These are phyloP conservation scores for Marasmius fiardii DNA, from an alignment of 1,284 basidiomycete species.

Conservation along the genomic window DNA sequence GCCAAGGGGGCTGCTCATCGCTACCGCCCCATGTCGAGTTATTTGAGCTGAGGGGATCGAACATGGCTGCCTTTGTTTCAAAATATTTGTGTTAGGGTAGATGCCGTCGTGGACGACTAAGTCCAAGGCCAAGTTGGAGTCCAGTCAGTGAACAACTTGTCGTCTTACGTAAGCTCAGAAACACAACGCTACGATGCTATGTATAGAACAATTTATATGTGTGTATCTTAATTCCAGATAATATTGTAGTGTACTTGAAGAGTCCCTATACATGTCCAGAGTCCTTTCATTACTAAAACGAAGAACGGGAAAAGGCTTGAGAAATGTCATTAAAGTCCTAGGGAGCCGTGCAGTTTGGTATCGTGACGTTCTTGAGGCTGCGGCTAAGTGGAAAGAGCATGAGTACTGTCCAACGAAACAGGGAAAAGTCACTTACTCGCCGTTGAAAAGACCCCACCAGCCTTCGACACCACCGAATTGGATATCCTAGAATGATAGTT, in stretches of 20 bases:
- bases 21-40: conserved; percentile 41
- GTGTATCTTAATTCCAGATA: too few relatives aligned
- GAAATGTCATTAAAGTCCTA: conserved; percentile 13
- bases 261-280: too few relatives aligned
- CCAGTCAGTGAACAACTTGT: too few relatives aligned
- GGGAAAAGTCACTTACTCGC: conserved; percentile 30
- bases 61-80: conserved; percentile 29
- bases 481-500: conserved; percentile 26
- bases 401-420: neutral
- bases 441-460: conserved; percentile 52
- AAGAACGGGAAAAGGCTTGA: too few relatives aligned
- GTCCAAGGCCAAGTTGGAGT: too few relatives aligned
- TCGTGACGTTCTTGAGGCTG: conserved; percentile 53
- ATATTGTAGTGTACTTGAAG: too few relatives aligned
- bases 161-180: too few relatives aligned
- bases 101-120: too few relatives aligned
- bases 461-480: conserved; percentile 87
- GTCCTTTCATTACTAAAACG: too few relatives aligned
- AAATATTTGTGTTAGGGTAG: too few relatives aligned
- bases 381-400: conserved; percentile 31
- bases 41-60: conserved; percentile 53
- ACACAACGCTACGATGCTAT: too few relatives aligned
- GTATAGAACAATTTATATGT: too few relatives aligned
- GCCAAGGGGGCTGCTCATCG: conserved; percentile 49
- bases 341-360: conserved; percentile 42